These are phyloP conservation scores for Panus rudis DNA, from an alignment of 768 basidiomycete species.

Conservation along the genomic window DNA sequence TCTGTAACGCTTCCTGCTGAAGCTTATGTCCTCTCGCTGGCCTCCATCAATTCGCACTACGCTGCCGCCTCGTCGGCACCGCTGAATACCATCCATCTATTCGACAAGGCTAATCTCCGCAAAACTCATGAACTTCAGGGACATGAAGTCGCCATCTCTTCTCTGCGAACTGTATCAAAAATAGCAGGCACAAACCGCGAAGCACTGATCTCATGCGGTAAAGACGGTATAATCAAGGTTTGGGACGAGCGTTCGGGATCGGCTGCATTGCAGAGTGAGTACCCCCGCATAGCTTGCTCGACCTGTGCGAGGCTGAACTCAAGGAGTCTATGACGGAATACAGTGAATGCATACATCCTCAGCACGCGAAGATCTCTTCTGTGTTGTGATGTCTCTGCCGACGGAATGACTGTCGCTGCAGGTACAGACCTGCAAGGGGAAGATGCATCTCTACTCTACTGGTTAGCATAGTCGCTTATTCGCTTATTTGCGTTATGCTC, in stretches of 20 bases:
- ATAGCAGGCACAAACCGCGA: slow-evolving; percentile 36
- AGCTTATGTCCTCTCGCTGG: slow-evolving; percentile 58
- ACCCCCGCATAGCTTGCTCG: not conserved
- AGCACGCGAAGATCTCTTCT: slow-evolving; percentile 33
- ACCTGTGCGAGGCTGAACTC: slow-evolving; percentile 19
- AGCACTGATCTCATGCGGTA: slow-evolving; percentile 57
- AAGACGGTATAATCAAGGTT: slow-evolving; percentile 61
- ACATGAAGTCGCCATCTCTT: slow-evolving; percentile 52
- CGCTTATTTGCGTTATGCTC: slow-evolving; percentile 2
- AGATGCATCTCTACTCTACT: slow-evolving; percentile 80
- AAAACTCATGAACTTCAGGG: slow-evolving; percentile 42
- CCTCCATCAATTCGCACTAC: slow-evolving; percentile 38
- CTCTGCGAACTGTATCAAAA: slow-evolving; percentile 37
- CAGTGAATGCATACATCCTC: slow-evolving; percentile 18
- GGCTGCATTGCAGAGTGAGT: slow-evolving; percentile 55
- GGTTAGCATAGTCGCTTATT: slow-evolving; percentile 37
- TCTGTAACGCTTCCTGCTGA: slow-evolving; percentile 30
- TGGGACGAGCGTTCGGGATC: slow-evolving; percentile 65
- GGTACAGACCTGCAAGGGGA: slow-evolving; percentile 78
- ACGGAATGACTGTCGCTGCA: slow-evolving; percentile 70
- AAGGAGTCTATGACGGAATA: slow-evolving; percentile 12
- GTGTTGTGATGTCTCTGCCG: slow-evolving; percentile 62
- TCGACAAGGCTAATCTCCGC: slow-evolving; percentile 52
- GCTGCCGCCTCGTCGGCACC: slow-evolving; percentile 60
- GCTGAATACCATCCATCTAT: slow-evolving; percentile 57